phyloP scores from a whole-genome alignment of 163 green algal species.

The Scenedesmus sp. region DNA sequence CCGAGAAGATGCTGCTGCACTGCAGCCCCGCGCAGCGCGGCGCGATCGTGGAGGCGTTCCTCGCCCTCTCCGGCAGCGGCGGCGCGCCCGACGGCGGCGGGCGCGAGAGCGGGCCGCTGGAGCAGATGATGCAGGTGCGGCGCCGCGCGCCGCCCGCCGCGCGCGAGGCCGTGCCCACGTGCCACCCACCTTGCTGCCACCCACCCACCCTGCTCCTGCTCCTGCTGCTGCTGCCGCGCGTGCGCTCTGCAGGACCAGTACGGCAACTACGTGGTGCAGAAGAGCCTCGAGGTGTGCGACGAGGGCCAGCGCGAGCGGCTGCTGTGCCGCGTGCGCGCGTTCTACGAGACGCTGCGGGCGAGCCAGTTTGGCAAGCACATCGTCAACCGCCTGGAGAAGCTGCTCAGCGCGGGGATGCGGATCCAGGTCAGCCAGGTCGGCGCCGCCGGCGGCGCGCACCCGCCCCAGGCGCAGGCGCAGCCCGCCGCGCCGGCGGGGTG shows the following conservation, averaged over 20 bases:
- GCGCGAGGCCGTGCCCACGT: no score
- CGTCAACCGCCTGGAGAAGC: constrained; percentile 84
- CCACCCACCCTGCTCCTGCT: no score
- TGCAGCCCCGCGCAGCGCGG: constrained; percentile 68
- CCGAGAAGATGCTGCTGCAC: constrained; percentile 92
- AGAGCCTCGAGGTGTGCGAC: constrained; percentile 78
- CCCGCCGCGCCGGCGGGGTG: no score
- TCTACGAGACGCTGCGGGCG: constrained; percentile 80
- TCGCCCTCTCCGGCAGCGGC: constrained; percentile 31
- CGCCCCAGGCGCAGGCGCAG: no score
- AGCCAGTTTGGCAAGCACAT: constrained; percentile 95
- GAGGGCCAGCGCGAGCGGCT: constrained; percentile 76
- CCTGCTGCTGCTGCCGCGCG: no score
- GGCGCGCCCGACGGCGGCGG: not conserved
- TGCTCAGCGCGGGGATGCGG: constrained; percentile 59
- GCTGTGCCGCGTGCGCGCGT: constrained; percentile 70
- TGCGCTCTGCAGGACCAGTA: constrained; percentile 96
- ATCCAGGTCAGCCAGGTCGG: constrained; percentile 46
- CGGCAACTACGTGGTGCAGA: constrained; percentile 96
- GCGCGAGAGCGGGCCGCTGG: constrained; percentile 50
- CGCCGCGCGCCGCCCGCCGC: no score
- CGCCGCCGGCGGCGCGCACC: no score
- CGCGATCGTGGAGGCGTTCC: constrained; percentile 75
- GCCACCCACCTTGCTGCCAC: no score
- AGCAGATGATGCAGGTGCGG: constrained; percentile 87